phyloP scores from a whole-genome alignment of 192 early-diverging fungal genomes.

The Backusella sp. region DNA sequence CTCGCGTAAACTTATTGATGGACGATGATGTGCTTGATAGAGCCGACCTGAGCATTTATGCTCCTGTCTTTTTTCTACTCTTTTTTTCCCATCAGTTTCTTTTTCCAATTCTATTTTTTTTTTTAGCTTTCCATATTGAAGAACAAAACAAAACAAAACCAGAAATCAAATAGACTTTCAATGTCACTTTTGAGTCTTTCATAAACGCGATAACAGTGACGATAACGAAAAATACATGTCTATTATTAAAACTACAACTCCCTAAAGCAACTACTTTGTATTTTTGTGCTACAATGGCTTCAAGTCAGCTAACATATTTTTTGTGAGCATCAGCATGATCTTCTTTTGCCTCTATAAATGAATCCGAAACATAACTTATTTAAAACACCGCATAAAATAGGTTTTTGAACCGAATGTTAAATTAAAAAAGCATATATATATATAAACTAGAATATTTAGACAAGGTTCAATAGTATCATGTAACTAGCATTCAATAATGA shows the following conservation, averaged over 20 bases:
- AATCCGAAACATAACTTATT: background rate
- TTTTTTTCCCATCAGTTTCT: background rate
- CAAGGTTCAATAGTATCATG: background rate
- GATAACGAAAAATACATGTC: background rate
- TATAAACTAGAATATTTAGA: background rate
- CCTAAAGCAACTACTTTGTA: background rate
- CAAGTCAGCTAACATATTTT: background rate
- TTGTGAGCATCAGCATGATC: background rate
- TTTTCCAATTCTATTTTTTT: background rate
- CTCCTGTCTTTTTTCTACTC: background rate
- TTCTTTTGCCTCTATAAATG: background rate
- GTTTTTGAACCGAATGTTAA: background rate
- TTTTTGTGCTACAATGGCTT: background rate
- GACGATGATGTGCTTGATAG: background rate
- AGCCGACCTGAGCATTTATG: background rate
- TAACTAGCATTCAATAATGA: background rate
- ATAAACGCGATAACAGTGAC: background rate
- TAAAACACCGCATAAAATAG: background rate
- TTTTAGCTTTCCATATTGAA: too few species aligned
- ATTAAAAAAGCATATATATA: too few species aligned
- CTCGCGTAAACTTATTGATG: background rate
- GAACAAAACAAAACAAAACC: background rate
- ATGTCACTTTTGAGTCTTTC: background rate
- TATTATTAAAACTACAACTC: background rate
- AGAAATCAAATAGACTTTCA: background rate